Base-by-base conservation (phyloP, 202 grass and related monocot genomes). In the Zizania palustris region DNA sequence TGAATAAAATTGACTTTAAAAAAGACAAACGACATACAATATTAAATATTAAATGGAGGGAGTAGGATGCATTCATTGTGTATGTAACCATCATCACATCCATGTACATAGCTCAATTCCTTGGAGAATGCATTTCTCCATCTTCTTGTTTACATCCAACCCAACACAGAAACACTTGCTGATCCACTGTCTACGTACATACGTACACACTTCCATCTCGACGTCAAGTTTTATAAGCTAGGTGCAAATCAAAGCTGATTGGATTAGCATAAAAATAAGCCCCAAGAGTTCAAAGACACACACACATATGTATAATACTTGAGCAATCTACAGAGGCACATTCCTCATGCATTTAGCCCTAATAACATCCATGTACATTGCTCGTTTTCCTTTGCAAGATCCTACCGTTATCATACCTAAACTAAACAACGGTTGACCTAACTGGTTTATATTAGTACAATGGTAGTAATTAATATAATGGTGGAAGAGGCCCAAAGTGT, bases 401-500 rank as follows among this genome's bases (percentile, higher is more conserved):
- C 28, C 28, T 46, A 48, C 11, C 65, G 51, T 22, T 46, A 34
- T 68, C 66, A 60, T 34, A 45, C 76, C 18, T 55, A 36, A 19
- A 11, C 14, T 74, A 68, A 67, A 67, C 34, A 81, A 59, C 22
- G 50, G 71, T 87, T 68, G 79, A 82, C 79, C 51, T 55, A 55
- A 55, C 51, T 55, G 1, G n/a, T 55, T 9, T 55, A 20, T 55
- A 55, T 55, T 3, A 55, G 51, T 20, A 20, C n/a, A 19, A 7
- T 4, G 20, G 9, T n/a, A 55, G 3, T n/a, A 55, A 19, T 55
- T 55, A 55, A 55, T 76, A 42, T 40, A 60, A 60, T 61, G 77
- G 65, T 68, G 64, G 51, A 59, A 45, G 50, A 69, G 16, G 39
- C 2, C 37, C 49, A 55, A 55, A 57, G 20, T 59, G 64, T 40